phyloP scores from a whole-genome alignment of 2,329 filamentous ascomycete species.

The Fusarium sp. region DNA sequence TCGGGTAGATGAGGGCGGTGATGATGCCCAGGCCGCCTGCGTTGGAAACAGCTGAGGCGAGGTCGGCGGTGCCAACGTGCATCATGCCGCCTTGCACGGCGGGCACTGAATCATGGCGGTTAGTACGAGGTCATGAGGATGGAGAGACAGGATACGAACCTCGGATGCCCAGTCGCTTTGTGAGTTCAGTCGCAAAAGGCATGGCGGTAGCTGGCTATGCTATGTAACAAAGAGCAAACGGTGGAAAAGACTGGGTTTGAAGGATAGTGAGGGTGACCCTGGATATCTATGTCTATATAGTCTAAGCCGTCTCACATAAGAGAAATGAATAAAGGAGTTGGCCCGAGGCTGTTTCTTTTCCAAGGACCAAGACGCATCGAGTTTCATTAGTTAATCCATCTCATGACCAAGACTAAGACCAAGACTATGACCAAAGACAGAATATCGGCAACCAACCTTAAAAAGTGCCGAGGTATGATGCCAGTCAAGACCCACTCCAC shows the following conservation, averaged over 20 bases:
- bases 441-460: conserved; percentile 5
- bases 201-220: conserved; percentile 53
- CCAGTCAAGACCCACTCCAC: conserved; percentile 2
- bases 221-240: background rate
- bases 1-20: conserved; percentile 91
- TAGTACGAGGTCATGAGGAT: background rate
- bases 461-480: conserved; percentile 40
- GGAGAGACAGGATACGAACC: conserved; percentile 49
- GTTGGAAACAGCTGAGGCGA: conserved; percentile 81
- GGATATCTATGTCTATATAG: conserved; percentile 2
- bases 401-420: conserved; percentile 3
- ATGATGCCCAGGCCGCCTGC: conserved; percentile 86
- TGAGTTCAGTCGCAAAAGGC: conserved; percentile 70
- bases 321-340: conserved; percentile 4
- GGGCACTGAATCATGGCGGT: conserved; percentile 67
- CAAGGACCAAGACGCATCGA: background rate
- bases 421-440: background rate
- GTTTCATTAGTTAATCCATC: background rate
- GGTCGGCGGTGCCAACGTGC: conserved; percentile 84
- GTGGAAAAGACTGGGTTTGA: background rate
- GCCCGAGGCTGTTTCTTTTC: conserved; percentile 22
- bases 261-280: background rate
- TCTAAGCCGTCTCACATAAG: conserved; percentile 9
- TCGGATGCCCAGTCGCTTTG: conserved; percentile 68
- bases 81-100: conserved; percentile 90